Evolutionary conservation across 2,329 filamentous ascomycete species (phyloP), one percentile per base, ranked within the genome.

Genomic region (Hypoxylon sp.): DNA sequence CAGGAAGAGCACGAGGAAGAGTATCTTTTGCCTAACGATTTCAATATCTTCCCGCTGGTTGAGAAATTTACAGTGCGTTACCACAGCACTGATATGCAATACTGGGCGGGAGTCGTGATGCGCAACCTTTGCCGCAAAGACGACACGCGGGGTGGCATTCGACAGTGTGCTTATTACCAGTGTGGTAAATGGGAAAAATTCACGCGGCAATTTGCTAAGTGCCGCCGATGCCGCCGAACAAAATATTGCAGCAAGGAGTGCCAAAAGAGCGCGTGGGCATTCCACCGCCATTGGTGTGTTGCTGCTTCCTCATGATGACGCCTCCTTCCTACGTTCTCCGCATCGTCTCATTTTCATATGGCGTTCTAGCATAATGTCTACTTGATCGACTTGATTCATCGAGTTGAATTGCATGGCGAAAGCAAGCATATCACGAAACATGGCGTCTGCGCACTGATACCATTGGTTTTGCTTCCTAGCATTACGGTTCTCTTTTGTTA

Each of bases 241-340:
- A 99, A 99, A 79, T 97, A 97, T 82, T 99, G 95, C 88, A 97
- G 94, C 86, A 99, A 99, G 80, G 95, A 99, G 79, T 99, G 95
- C 79, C 95, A 99, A 80, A 98, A 98, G 84, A 96, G 92, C 72
- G 96, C 95, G 8, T 99, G 95, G 95, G 93, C 95, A 26, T 98
- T 93, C 79, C 95, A 99, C 77, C 89, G 95, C 64, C 96, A 98
- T 80, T 99, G 95, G 95, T 99, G 95, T 77, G 90, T 95, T 61
- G 89, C 90, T 62, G 91, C 91, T 51, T 81, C 84, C 32, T 82
- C 84, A 79, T 86, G 77, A 77, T 61, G 30, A 55, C 30, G 61
- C 49, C 50, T 59, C 43, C 48, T 55, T 46, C 51, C 48, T 56
- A 51, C 19, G n/a, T 20, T 50, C 47, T 26, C 56, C 66, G 49